A percentile compares a stretch with the other conserved stretches of the same genome.
Evolutionary conservation across 179 eudicot genomes (phyloP).

Genomic region (Amaranthus tricolor): DNA sequence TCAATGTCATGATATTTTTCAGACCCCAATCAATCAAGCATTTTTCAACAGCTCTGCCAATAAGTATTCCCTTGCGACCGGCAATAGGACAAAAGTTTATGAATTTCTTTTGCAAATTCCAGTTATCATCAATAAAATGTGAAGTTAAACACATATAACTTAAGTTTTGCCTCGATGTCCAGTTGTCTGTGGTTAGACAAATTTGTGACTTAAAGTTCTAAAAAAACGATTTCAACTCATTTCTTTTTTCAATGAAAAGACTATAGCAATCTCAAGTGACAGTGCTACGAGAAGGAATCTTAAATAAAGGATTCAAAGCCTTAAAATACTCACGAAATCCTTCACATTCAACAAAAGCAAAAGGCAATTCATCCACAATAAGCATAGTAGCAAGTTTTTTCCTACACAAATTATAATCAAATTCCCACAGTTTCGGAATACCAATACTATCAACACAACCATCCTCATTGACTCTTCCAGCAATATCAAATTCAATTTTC

Average conservation of each 20-base stretch:
- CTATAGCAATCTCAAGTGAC: not conserved
- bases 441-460: no score
- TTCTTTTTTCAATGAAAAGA: conserved; percentile 2
- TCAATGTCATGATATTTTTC: no score
- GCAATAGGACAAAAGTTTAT: no score
- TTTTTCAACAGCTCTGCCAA: not conserved
- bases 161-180: conserved; percentile 17
- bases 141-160: not conserved
- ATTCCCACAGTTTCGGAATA: not conserved
- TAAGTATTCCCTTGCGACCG: no score
- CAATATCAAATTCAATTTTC: not conserved
- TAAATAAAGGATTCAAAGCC: not conserved
- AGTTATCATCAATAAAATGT: no score
- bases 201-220: conserved; percentile 6
- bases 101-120: no score
- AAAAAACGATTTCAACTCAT: conserved; percentile 6
- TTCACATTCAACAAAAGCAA: conserved; percentile 8
- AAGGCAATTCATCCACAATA: conserved; percentile 11
- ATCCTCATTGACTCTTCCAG: no score
- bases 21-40: no score
- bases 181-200: conserved; percentile 16
- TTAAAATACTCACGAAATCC: not conserved
- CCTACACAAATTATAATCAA: conserved; percentile 2
- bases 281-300: conserved; percentile 8
- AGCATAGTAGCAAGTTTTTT: conserved; percentile 10